A percentile compares a stretch with the other conserved stretches of the same genome.
Evolutionary conservation across 2,329 filamentous ascomycete genomes (phyloP).

Genomic region (Fusarium haematococcum): DNA sequence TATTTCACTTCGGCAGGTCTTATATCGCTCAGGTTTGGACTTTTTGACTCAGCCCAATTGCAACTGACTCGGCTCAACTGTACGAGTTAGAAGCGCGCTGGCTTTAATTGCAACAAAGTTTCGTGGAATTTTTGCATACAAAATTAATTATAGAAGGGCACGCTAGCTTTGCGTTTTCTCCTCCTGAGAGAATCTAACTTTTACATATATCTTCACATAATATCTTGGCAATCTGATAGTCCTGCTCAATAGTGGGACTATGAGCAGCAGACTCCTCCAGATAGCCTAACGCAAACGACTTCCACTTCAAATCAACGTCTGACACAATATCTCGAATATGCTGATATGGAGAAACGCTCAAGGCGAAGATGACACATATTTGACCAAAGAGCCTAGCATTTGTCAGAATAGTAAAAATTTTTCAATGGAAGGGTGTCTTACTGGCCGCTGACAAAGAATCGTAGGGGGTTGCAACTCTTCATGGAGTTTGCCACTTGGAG

Average conservation of each 20-base stretch:
- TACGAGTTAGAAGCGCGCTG: background rate
- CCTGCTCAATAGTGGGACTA: slow-evolving; percentile 23
- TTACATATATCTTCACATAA: slow-evolving; percentile 26
- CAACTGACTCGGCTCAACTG: background rate
- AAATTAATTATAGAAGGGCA: background rate
- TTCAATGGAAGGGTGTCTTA: background rate
- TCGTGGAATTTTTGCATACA: background rate
- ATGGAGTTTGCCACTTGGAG: slow-evolving; percentile 28
- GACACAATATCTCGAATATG: slow-evolving; percentile 22
- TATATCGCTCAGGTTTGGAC: background rate
- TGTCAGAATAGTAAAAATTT: background rate
- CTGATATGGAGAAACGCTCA: slow-evolving; percentile 28
- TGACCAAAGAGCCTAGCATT: slow-evolving; percentile 15
- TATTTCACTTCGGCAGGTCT: background rate
- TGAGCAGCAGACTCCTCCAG: slow-evolving; percentile 6
- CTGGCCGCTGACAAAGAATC: slow-evolving; percentile 33
- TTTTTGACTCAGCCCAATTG: background rate
- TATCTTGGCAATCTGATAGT: slow-evolving; percentile 26
- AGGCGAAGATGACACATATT: slow-evolving; percentile 24
- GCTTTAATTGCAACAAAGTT: background rate
- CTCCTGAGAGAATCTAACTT: background rate
- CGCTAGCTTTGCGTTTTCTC: background rate
- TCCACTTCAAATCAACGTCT: slow-evolving; percentile 23
- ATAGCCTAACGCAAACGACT: slow-evolving; percentile 10
- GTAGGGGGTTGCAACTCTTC: slow-evolving; percentile 32